Evolutionary conservation across 495 filamentous ascomycete species (phyloP).

Genomic region (Cercophora newfieldiana): DNA sequence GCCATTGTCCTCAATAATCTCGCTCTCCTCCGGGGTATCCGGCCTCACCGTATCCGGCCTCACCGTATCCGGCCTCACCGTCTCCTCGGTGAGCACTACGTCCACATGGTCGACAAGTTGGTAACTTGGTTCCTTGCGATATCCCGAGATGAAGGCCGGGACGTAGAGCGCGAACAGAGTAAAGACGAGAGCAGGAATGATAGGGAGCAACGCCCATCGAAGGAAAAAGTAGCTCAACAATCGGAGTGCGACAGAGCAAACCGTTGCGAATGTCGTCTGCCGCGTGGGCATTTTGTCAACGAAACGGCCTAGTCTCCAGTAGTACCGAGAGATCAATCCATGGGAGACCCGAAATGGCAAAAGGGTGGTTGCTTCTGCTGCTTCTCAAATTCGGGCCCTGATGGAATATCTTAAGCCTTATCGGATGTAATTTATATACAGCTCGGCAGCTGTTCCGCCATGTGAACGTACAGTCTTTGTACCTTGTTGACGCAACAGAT

Average conservation of each 20-base stretch:
- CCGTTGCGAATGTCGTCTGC: constrained; percentile 33
- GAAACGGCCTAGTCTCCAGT: not conserved
- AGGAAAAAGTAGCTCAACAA: constrained; percentile 71
- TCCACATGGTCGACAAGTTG: constrained; percentile 62
- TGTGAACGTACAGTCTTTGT: not conserved
- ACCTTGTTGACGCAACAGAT: constrained; percentile 4
- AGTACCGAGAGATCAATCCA: not conserved
- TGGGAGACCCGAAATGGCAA: not conserved
- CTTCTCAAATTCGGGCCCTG: not conserved
- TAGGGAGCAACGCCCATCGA: constrained; percentile 62
- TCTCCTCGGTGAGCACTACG: constrained; percentile 57
- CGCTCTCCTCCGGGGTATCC: constrained; percentile 29
- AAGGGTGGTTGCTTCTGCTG: not conserved
- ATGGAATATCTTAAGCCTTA: not conserved
- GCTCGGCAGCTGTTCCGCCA: not conserved
- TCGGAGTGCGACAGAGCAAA: constrained; percentile 60
- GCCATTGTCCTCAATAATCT: constrained; percentile 10
- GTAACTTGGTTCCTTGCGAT: constrained; percentile 58
- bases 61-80: constrained; percentile 26
- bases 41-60: constrained; percentile 37
- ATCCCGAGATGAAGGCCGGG: constrained; percentile 62
- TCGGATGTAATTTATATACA: not conserved
- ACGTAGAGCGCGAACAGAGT: constrained; percentile 72
- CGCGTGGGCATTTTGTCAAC: constrained; percentile 24
- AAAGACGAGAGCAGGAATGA: constrained; percentile 64